These are phyloP conservation scores for Pelargonium cotyledonis DNA, from an alignment of 441 rosid genomes.

Conservation along the genomic window DNA sequence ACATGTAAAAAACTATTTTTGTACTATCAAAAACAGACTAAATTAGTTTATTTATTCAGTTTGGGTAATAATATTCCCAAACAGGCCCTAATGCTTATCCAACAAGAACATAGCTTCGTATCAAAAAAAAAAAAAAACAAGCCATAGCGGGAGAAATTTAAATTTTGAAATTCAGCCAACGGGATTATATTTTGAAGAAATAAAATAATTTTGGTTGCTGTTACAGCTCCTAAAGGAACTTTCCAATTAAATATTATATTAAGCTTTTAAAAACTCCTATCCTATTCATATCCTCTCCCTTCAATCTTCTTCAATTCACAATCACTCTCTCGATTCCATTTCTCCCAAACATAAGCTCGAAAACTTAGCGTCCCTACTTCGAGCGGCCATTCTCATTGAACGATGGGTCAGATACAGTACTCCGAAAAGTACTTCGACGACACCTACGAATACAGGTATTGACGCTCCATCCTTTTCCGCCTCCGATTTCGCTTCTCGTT, in stretches of 20 bases:
- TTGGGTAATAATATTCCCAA: too few relatives aligned
- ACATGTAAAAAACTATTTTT: too few relatives aligned
- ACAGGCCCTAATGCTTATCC: too few relatives aligned
- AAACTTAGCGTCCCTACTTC: neutral
- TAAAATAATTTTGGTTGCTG: neutral
- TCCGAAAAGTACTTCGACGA: slow-evolving; percentile 97
- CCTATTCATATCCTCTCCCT: neutral
- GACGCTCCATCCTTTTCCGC: neutral
- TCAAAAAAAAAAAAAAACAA: too few relatives aligned
- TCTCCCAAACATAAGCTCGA: slow-evolving; percentile 1
- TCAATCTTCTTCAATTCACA: neutral
- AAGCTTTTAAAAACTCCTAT: too few relatives aligned
- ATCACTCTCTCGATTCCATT: neutral
- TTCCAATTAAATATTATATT: neutral
- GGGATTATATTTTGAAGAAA: neutral
- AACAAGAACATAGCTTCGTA: too few relatives aligned
- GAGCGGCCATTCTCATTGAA: neutral
- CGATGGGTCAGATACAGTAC: slow-evolving; percentile 99
- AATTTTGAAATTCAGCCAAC: neutral
- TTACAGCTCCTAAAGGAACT: neutral
- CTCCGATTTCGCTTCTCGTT: neutral
- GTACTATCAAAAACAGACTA: too few relatives aligned
- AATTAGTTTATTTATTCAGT: too few relatives aligned
- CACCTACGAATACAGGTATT: slow-evolving; percentile 79
- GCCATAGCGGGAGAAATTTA: slow-evolving; percentile 3